Evolutionary conservation across 441 rosid genomes (phyloP).

Genomic region (Biscutella auriculata): DNA sequence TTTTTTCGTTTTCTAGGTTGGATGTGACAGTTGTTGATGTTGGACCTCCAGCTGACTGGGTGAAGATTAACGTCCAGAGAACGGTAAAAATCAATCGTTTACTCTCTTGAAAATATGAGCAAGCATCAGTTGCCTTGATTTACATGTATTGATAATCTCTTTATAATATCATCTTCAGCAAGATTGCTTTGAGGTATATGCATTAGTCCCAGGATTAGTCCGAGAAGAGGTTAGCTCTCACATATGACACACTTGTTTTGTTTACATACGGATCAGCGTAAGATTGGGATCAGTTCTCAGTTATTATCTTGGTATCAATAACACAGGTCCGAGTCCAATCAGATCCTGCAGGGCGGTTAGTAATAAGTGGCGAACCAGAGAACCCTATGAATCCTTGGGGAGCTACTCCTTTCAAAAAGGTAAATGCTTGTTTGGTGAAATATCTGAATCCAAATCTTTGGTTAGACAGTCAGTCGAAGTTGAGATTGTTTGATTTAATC

Average conservation of each 20-base stretch:
- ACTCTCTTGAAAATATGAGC: neutral
- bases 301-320: constrained; percentile 6
- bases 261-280: neutral
- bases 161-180: constrained; percentile 26
- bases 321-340: constrained; percentile 61
- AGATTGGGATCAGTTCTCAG: neutral
- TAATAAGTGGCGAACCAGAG: constrained; percentile 61
- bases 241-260: neutral
- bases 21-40: constrained; percentile 46
- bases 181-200: constrained; percentile 60
- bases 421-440: neutral
- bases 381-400: constrained; percentile 67
- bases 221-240: constrained; percentile 41
- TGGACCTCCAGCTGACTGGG: constrained; percentile 65
- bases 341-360: constrained; percentile 66
- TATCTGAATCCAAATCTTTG: no score
- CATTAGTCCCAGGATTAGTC: constrained; percentile 54
- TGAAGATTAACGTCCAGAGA: constrained; percentile 53
- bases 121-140: neutral
- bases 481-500: no score
- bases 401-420: constrained; percentile 68
- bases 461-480: no score
- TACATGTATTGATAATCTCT: neutral
- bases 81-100: constrained; percentile 26
- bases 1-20: constrained; percentile 23